Evolutionary conservation across 306 rosid species (phyloP).

Genomic region (Abrus precatorius): DNA sequence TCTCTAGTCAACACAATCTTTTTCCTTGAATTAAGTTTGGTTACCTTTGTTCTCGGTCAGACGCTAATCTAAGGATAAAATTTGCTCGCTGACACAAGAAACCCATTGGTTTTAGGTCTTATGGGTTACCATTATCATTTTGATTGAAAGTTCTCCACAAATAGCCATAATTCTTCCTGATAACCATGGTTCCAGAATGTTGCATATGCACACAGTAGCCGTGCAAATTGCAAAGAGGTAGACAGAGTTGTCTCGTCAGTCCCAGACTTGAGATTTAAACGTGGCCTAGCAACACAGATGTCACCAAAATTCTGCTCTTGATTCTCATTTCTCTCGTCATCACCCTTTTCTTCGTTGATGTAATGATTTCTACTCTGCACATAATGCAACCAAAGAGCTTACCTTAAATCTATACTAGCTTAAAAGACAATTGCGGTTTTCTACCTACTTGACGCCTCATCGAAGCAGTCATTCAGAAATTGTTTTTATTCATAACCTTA

Average conservation of each 20-base stretch:
- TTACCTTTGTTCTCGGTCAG: conserved; percentile 79
- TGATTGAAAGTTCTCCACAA: neutral
- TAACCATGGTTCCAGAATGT: neutral
- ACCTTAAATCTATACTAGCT: neutral
- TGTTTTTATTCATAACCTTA: conserved; percentile 6
- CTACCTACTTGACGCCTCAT: neutral
- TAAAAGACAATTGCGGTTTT: neutral
- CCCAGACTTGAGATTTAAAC: neutral
- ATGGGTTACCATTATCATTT: conserved; percentile 25
- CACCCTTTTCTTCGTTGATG: neutral
- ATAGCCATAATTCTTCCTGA: conserved; percentile 16
- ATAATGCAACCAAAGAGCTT: conserved; percentile 12
- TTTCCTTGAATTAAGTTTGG: conserved; percentile 71
- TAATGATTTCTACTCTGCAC: neutral
- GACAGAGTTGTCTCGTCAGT: neutral
- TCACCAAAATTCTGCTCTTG: conserved; percentile 17
- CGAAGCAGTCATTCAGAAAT: conserved; percentile 5
- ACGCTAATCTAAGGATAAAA: conserved; percentile 53
- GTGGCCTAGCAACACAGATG: neutral
- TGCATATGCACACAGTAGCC: conserved; percentile 12
- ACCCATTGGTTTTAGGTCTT: conserved; percentile 8
- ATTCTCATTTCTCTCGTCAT: conserved; percentile 12
- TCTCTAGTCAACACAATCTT: conserved; percentile 81
- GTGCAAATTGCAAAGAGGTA: conserved; percentile 16
- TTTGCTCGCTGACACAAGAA: neutral